These are phyloP conservation scores for Phellopilus nigrolimitatus DNA, from an alignment of 1,284 basidiomycete genomes.

Conservation along the genomic window DNA sequence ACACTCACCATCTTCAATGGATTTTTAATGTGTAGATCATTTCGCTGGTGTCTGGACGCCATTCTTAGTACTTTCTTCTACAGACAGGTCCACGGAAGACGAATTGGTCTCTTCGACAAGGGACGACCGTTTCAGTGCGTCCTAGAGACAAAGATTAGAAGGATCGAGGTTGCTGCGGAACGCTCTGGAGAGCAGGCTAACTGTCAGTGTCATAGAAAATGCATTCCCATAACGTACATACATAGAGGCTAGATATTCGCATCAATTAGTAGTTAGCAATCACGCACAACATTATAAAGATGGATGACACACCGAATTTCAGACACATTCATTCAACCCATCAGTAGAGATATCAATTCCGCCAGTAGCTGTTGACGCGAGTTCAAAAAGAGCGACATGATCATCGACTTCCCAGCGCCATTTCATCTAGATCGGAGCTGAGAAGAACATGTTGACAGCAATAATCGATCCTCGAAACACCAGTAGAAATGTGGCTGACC, in stretches of 20 bases:
- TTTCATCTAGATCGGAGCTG: slow-evolving; percentile 73
- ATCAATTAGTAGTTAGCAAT: neutral
- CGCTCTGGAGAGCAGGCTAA: slow-evolving; percentile 62
- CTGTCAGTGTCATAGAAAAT: slow-evolving; percentile 19
- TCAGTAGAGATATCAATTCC: slow-evolving; percentile 64
- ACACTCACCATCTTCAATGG: slow-evolving; percentile 80
- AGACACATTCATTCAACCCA: slow-evolving; percentile 61
- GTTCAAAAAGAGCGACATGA: slow-evolving; percentile 58
- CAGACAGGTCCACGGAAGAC: slow-evolving; percentile 19
- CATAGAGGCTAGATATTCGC: slow-evolving; percentile 23
- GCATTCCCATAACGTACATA: slow-evolving; percentile 11
- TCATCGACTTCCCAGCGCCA: slow-evolving; percentile 73
- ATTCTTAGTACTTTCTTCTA: slow-evolving; percentile 26
- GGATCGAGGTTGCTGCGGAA: slow-evolving; percentile 80
- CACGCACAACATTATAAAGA: slow-evolving; percentile 2
- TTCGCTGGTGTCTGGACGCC: slow-evolving; percentile 41
- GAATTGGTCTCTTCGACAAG: slow-evolving; percentile 50
- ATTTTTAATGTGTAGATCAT: slow-evolving; percentile 74
- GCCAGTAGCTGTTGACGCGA: slow-evolving; percentile 60
- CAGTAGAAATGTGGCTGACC: slow-evolving; percentile 86
- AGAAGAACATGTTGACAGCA: slow-evolving; percentile 77
- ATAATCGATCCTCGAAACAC: slow-evolving; percentile 89
- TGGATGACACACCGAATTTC: slow-evolving; percentile 53
- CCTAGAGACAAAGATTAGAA: slow-evolving; percentile 75
- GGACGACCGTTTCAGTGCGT: slow-evolving; percentile 76